These are phyloP conservation scores for Neurospora sp. DNA, from an alignment of 2,329 filamentous ascomycete genomes.

Conservation along the genomic window DNA sequence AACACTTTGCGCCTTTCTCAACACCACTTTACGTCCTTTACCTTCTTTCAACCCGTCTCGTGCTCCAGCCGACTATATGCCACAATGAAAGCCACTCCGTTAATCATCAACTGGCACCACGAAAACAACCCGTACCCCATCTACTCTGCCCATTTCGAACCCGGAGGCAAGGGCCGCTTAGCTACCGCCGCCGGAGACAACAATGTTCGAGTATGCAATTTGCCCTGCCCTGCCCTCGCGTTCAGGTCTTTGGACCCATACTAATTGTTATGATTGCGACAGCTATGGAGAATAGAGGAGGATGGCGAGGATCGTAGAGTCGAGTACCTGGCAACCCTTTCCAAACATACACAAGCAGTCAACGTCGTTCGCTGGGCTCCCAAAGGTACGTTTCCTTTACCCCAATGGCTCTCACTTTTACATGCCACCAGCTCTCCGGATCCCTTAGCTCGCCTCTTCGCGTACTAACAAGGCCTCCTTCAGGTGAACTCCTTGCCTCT, in stretches of 20 bases:
- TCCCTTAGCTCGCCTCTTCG: neutral
- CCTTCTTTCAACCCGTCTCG: conserved; percentile 11
- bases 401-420: neutral
- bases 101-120: conserved; percentile 98
- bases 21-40: conserved; percentile 1
- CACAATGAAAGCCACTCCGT: conserved; percentile 87
- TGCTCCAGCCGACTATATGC: conserved; percentile 16
- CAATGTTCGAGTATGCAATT: conserved; percentile 68
- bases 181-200: conserved; percentile 95
- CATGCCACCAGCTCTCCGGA: neutral
- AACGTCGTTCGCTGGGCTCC: conserved; percentile 97
- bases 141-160: conserved; percentile 96
- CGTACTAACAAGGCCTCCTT: neutral
- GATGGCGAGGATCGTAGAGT: conserved; percentile 81
- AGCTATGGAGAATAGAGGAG: conserved; percentile 86
- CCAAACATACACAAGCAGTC: conserved; percentile 92
- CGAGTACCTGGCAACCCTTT: conserved; percentile 81
- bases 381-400: conserved; percentile 51
- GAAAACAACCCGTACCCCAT: conserved; percentile 73
- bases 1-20: neutral
- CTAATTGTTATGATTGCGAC: neutral
- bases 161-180: conserved; percentile 78
- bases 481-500: conserved; percentile 86
- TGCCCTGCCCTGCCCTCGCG: neutral
- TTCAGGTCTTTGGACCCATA: neutral